Evolutionary conservation across 108 stramenopile species (phyloP).

Genomic region (Aureococcus anophagefferens): DNA sequence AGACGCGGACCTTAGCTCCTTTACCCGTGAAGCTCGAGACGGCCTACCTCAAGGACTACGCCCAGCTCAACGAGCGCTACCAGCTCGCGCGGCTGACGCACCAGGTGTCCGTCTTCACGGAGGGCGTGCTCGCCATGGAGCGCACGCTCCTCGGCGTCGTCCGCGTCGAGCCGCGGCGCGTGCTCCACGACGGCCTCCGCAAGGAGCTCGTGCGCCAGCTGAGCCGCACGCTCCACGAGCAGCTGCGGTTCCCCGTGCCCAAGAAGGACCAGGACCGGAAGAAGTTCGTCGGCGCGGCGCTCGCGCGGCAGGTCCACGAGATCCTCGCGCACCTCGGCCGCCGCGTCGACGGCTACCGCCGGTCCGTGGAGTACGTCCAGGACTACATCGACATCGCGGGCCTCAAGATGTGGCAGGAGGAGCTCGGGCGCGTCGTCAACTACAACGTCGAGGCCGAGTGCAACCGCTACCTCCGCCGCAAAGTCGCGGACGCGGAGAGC

Average conservation of each 20-base stretch:
- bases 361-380: constrained; percentile 47
- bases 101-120: constrained; percentile 48
- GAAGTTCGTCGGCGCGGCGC: too few relatives aligned
- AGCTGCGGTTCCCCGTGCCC: constrained; percentile 27
- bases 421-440: constrained; percentile 39
- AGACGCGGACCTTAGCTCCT: constrained; percentile 20
- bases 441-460: constrained; percentile 53
- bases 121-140: constrained; percentile 58
- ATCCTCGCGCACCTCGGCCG: too few relatives aligned
- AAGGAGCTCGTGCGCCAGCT: constrained; percentile 47
- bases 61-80: constrained; percentile 39
- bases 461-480: constrained; percentile 48
- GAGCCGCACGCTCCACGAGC: constrained; percentile 32
- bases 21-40: constrained; percentile 43
- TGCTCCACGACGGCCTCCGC: constrained; percentile 52
- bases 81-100: constrained; percentile 50
- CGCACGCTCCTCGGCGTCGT: constrained; percentile 49
- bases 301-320: too few relatives aligned
- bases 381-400: constrained; percentile 52
- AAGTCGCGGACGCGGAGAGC: constrained; percentile 36
- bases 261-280: too few relatives aligned
- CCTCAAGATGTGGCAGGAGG: constrained; percentile 52
- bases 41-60: constrained; percentile 33
- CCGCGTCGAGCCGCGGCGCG: constrained; percentile 44
- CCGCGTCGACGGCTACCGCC: constrained; percentile 34